Evolutionary conservation across 306 rosid species (phyloP), one percentile per base, ranked within the genome.

Genomic region (Carpinus fangiana): DNA sequence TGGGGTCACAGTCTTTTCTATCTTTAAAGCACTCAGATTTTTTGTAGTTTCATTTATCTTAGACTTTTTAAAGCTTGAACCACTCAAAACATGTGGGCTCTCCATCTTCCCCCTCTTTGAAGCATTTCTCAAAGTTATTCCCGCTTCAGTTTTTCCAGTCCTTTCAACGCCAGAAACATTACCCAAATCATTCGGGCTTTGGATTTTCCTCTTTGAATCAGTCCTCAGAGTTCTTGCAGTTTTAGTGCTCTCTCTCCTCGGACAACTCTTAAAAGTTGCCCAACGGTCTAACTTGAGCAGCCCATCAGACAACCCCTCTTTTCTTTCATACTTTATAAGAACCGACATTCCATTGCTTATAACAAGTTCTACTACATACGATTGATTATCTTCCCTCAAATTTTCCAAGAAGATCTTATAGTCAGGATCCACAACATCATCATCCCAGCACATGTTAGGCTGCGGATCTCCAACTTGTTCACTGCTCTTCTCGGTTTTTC

Each of bases 401-500:
- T 76, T 78, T 73, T 82, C 79, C 67, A 88, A 68, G 52, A 83
- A 83, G 21, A 51, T 57, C 76, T 17, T 79, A 69, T 72, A 87
- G 17, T 76, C 70, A 77, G 81, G 75, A 84, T 81, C 90, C 23
- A 2, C 12, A 52, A 61, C 73, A 51, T 78, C 80, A 76, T 43
- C 21, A 7, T 61, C 68, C 68, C 34, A 6, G 28, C 43, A 78
- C 76, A 38, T 55, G 4, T 78, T 31, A 78, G 21, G 51, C 41
- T 1, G 51, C 18, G 26, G 51, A 78, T 34, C 46, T 56, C 36
- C 59, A 47, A 73, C 21, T 43, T 73, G 12, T 1, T 43, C 14
- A 52, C 20, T 59, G 28, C 12, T 13, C 9, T 52, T 67, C 31
- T 12, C 21, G 45, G 20, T 21, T 8, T 48, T 69, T 18, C 51